phyloP scores from a whole-genome alignment of 1,284 basidiomycete species.

The Puccinia horiana region DNA sequence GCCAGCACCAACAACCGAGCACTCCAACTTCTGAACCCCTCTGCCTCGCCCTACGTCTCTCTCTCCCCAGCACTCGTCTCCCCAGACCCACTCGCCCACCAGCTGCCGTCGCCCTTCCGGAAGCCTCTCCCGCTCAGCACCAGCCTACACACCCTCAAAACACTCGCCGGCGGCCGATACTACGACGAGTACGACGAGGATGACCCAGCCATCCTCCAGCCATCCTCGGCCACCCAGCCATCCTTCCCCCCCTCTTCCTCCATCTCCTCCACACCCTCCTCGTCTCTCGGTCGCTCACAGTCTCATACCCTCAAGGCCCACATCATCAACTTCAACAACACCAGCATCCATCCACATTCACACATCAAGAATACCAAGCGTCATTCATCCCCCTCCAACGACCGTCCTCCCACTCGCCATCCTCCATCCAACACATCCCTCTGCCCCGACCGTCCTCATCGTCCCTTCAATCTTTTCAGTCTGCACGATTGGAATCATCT shows the following conservation, averaged over 20 bases:
- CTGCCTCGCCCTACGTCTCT: conserved; percentile 10
- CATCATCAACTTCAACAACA: conserved; percentile 45
- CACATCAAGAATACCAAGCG: background rate
- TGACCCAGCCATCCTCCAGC: conserved; percentile 4
- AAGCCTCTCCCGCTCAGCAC: background rate
- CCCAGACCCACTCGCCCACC: background rate
- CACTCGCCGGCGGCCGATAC: conserved; percentile 22
- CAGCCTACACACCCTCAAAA: conserved; percentile 26
- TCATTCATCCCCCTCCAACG: conserved; percentile 5
- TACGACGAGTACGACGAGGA: conserved; percentile 48
- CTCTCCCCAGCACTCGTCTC: conserved; percentile 15
- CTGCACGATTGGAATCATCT: background rate
- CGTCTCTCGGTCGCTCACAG: conserved; percentile 26
- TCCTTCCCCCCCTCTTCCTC: conserved; percentile 4
- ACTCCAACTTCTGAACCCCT: conserved; percentile 34
- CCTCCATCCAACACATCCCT: background rate
- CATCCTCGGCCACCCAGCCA: background rate
- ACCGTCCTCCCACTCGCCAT: background rate
- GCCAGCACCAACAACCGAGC: too few species aligned
- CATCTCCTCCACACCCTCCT: background rate
- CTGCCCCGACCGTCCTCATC: background rate
- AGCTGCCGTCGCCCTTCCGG: background rate
- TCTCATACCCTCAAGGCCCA: conserved; percentile 61
- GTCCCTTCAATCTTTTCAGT: background rate
- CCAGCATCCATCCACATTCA: background rate